Conservation (phyloP, 2,329 filamentous ascomycete genomes). For the Aspergillus sp. region DNA sequence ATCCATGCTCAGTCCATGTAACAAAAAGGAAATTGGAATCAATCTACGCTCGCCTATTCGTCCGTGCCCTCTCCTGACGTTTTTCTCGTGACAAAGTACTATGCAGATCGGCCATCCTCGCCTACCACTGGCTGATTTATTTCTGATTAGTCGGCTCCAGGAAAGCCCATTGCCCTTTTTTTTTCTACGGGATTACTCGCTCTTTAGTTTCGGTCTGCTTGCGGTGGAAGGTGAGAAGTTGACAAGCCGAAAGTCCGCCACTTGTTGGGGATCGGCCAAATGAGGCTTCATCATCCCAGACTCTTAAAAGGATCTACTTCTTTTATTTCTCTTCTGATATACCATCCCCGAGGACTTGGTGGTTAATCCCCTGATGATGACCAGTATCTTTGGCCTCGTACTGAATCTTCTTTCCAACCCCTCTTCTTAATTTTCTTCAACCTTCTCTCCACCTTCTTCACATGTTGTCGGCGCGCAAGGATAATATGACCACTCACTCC, state of each 20-base stretch:
- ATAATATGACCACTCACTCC: background rate
- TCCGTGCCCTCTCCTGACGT: slow-evolving; percentile 9
- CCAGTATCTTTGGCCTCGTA: background rate
- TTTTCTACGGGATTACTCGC: background rate
- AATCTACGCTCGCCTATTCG: slow-evolving; percentile 15
- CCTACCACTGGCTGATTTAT: slow-evolving; percentile 12
- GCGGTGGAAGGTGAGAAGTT: slow-evolving; percentile 3
- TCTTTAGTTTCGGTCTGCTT: background rate
- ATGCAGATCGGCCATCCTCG: slow-evolving; percentile 16
- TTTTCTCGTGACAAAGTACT: slow-evolving; percentile 25
- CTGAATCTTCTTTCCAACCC: background rate
- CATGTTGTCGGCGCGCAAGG: slow-evolving; percentile 6
- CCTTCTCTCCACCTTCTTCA: slow-evolving; percentile 3
- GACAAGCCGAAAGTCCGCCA: slow-evolving; percentile 9
- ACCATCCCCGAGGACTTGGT: background rate
- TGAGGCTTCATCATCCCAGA: slow-evolving; percentile 11
- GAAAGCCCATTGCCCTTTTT: background rate
- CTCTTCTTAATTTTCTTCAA: background rate
- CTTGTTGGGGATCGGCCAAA: slow-evolving; percentile 14
- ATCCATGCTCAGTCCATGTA: slow-evolving; percentile 11
- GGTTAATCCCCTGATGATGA: background rate
- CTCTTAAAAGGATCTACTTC: slow-evolving; percentile 10
- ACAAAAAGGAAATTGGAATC: slow-evolving; percentile 21
- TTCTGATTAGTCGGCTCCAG: background rate
- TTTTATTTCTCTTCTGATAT: slow-evolving; percentile 1